Evolutionary conservation across 2,329 filamentous ascomycete species (phyloP).

Genomic region (Fusarium domesticum): DNA sequence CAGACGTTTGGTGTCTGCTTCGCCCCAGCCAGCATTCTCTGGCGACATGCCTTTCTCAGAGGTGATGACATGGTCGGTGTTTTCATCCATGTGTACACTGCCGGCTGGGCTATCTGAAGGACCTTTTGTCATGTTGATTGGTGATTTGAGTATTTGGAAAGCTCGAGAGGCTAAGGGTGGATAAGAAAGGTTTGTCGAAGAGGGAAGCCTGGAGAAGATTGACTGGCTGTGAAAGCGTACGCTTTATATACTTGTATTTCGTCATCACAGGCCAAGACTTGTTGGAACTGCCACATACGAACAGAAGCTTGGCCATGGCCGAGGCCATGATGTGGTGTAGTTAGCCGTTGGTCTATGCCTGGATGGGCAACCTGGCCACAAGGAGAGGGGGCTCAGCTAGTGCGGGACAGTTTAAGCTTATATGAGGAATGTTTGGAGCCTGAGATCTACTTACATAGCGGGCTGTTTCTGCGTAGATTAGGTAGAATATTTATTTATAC

Average conservation of each 20-base stretch:
- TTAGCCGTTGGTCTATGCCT: not conserved
- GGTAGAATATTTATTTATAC: too few relatives aligned
- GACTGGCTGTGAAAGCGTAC: too few relatives aligned
- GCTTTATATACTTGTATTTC: not conserved
- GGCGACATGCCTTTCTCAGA: not conserved
- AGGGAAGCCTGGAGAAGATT: too few relatives aligned
- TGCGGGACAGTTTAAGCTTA: not conserved
- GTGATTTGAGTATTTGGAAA: too few relatives aligned
- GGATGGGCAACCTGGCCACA: not conserved
- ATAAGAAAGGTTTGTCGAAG: too few relatives aligned
- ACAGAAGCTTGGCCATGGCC: not conserved
- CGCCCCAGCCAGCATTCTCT: not conserved
- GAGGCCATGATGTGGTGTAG: not conserved
- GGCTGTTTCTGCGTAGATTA: not conserved
- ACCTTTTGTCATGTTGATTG: not conserved
- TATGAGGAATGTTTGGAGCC: too few relatives aligned
- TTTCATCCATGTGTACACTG: not conserved
- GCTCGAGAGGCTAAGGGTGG: too few relatives aligned
- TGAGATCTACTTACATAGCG: too few relatives aligned
- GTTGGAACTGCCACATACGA: not conserved
- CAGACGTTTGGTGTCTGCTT: constrained; percentile 1
- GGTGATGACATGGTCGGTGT: not conserved
- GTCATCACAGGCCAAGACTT: not conserved
- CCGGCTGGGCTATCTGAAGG: not conserved
- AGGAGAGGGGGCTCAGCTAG: not conserved